Evolutionary conservation across 192 early-diverging fungal genomes (phyloP).

Genomic region (Phlyctochytrium bullatum): DNA sequence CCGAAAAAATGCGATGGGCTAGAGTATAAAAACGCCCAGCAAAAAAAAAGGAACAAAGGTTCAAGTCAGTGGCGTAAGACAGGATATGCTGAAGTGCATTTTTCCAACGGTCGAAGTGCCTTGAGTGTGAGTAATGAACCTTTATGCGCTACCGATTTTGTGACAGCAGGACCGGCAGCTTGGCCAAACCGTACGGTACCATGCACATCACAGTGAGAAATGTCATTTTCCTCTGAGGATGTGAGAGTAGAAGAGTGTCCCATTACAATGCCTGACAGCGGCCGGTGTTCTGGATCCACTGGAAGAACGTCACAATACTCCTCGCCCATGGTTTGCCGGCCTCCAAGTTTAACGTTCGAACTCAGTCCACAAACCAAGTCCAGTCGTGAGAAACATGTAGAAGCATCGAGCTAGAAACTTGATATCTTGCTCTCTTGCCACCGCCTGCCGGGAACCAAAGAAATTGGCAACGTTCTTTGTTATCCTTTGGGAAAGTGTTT

Average conservation of each 20-base stretch:
- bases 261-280: not conserved
- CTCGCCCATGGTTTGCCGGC: conserved; percentile 88
- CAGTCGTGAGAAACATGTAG: not conserved
- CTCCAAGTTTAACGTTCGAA: conserved; percentile 14
- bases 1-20: not conserved
- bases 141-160: too few relatives aligned
- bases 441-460: not conserved
- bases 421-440: not conserved
- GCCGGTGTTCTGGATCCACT: conserved; percentile 15
- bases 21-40: not conserved
- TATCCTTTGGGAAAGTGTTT: not conserved
- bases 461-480: not conserved
- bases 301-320: conserved; percentile 93
- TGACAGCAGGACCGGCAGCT: too few relatives aligned
- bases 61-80: not conserved
- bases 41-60: not conserved
- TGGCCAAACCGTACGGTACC: too few relatives aligned
- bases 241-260: not conserved
- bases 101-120: too few relatives aligned
- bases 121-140: too few relatives aligned
- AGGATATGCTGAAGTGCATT: not conserved
- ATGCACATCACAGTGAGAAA: too few relatives aligned
- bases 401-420: not conserved
- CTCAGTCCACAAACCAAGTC: not conserved
- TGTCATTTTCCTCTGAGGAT: too few relatives aligned